A percentile compares a stretch with the other conserved stretches of the same genome.
phyloP scores from a whole-genome alignment of 208 protist species.

The Histomonas meleagridis region DNA sequence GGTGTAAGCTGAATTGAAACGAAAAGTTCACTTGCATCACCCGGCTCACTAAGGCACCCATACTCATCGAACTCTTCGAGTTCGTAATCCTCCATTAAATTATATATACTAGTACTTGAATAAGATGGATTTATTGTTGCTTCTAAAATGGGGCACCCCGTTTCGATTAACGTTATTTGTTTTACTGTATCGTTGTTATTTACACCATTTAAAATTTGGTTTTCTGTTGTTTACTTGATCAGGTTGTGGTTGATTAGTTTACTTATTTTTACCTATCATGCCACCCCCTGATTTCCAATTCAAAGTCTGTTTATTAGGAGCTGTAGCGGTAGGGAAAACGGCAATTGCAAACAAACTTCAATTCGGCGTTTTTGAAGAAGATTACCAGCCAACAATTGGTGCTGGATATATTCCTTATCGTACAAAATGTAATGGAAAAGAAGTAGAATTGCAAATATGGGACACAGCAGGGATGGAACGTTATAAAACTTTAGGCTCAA shows the following conservation, averaged over 20 bases:
- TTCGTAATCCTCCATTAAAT: too few species aligned
- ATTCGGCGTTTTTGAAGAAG: neutral
- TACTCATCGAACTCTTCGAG: conserved; percentile 11
- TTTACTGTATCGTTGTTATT: too few species aligned
- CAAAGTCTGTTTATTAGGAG: neutral
- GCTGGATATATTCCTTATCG: conserved; percentile 27
- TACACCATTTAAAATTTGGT: too few species aligned
- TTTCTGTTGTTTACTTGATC: too few species aligned
- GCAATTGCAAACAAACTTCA: neutral
- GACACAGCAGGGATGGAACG: conserved; percentile 15
- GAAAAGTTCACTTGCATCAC: neutral
- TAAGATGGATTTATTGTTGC: too few species aligned
- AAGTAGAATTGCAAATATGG: conserved; percentile 9
- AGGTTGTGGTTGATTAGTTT: too few species aligned
- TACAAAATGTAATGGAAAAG: neutral
- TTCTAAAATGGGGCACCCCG: too few species aligned
- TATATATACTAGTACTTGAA: too few species aligned
- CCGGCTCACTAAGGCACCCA: neutral
- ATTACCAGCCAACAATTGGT: conserved; percentile 28
- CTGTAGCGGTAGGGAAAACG: neutral
- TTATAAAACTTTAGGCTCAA: conserved; percentile 3
- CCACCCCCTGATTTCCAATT: too few species aligned
- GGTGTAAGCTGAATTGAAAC: neutral
- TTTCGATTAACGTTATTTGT: too few species aligned
- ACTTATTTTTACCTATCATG: too few species aligned